phyloP scores from a whole-genome alignment of 2,329 filamentous ascomycete genomes.

The Monosporascus sp. region DNA sequence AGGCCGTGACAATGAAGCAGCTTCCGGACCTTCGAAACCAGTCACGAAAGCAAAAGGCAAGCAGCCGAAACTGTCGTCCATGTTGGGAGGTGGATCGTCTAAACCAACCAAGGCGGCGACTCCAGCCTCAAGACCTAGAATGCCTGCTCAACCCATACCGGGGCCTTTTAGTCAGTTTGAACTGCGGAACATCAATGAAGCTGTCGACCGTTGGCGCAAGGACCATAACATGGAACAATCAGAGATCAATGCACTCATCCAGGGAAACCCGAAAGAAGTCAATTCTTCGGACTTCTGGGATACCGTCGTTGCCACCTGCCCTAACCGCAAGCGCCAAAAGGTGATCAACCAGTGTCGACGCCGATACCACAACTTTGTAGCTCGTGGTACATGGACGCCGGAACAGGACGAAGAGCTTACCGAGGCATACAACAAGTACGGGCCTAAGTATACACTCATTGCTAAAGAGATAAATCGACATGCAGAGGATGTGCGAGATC shows the following conservation, averaged over 20 bases:
- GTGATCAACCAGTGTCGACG: constrained; percentile 55
- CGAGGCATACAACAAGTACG: constrained; percentile 40
- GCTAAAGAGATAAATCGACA: constrained; percentile 59
- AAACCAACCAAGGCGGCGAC: background rate
- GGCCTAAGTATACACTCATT: constrained; percentile 58
- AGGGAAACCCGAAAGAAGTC: constrained; percentile 16
- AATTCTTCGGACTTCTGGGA: constrained; percentile 44
- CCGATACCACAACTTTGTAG: constrained; percentile 61
- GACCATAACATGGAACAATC: constrained; percentile 37
- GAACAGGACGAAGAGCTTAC: constrained; percentile 54
- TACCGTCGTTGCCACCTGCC: constrained; percentile 41
- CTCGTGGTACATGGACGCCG: constrained; percentile 53
- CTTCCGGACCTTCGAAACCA: constrained; percentile 9
- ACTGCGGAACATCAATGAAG: constrained; percentile 33
- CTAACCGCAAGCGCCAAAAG: constrained; percentile 47
- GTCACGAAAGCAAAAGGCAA: constrained; percentile 6
- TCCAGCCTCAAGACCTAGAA: constrained; percentile 1
- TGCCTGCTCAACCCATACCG: constrained; percentile 6
- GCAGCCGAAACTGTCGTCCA: constrained; percentile 16
- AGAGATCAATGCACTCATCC: constrained; percentile 45
- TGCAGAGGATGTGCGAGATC: constrained; percentile 62
- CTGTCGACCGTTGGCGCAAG: constrained; percentile 40
- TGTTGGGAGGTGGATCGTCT: constrained; percentile 9
- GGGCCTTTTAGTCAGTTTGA: constrained; percentile 43
- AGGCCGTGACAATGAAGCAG: background rate